Conservation (phyloP, 106 monocot genomes). For the Triglochin maritima region DNA sequence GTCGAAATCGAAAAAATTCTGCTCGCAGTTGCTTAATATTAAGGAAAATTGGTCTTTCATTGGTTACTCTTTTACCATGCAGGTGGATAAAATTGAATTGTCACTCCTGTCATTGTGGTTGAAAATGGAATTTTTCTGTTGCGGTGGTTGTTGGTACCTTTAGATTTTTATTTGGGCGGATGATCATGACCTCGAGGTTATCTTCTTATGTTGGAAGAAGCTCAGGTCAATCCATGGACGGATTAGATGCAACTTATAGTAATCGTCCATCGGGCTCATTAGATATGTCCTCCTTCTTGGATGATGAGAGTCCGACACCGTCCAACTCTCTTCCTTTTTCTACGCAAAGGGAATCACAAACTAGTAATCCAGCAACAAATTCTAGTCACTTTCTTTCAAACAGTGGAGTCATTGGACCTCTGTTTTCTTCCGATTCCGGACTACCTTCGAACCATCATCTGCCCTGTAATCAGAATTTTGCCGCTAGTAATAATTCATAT, state of each 20-base stretch:
- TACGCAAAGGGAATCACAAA: conserved; percentile 36
- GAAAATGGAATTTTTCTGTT: too few species aligned
- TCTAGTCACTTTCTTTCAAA: conserved; percentile 32
- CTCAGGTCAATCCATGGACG: conserved; percentile 1
- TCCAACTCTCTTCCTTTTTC: conserved; percentile 36
- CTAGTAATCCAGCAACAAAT: conserved; percentile 17
- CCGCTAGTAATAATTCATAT: background rate
- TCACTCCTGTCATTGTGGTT: too few species aligned
- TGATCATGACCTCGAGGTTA: too few species aligned
- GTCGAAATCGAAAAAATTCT: too few species aligned
- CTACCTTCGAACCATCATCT: conserved; percentile 39
- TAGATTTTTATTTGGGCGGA: too few species aligned
- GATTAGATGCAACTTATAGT: background rate
- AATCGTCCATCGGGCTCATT: conserved; percentile 6
- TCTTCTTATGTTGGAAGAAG: background rate
- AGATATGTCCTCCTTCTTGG: conserved; percentile 18
- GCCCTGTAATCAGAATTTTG: conserved; percentile 17
- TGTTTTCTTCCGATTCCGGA: conserved; percentile 34
- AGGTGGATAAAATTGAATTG: too few species aligned
- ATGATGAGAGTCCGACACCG: conserved; percentile 29
- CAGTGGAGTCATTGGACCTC: conserved; percentile 31
- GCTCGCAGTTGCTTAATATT: too few species aligned
- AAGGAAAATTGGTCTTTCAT: too few species aligned
- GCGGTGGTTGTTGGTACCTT: too few species aligned
- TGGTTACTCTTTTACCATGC: too few species aligned